These are phyloP conservation scores for Metschnikowia arizonensis DNA, from an alignment of 805 yeast species.

Conservation along the genomic window DNA sequence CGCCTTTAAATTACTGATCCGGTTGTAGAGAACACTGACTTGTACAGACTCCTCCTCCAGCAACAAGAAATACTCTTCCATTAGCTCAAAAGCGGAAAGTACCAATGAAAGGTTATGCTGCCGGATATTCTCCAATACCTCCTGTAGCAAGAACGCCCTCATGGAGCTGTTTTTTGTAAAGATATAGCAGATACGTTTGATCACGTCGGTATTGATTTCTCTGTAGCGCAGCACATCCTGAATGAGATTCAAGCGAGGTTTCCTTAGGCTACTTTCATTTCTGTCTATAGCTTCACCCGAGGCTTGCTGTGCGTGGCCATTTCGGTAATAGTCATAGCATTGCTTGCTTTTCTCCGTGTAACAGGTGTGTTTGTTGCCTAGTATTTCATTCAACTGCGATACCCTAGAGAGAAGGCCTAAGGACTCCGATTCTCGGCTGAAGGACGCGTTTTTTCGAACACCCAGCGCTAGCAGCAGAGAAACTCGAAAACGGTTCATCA, in stretches of 20 bases:
- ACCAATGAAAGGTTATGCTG: background rate
- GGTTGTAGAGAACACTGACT: background rate
- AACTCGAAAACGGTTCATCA: background rate
- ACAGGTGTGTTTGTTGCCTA: background rate
- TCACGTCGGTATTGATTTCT: background rate
- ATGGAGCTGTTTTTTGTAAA: background rate
- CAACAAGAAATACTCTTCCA: conserved; percentile 1
- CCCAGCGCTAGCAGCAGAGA: background rate
- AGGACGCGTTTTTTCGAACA: background rate
- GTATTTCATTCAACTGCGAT: conserved; percentile 3
- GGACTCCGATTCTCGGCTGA: background rate
- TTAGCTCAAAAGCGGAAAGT: background rate
- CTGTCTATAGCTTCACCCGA: too few species aligned
- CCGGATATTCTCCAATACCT: conserved; percentile 1
- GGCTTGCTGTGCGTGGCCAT: background rate
- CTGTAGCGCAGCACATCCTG: conserved; percentile 1
- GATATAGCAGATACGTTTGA: conserved; percentile 1
- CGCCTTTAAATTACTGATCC: background rate
- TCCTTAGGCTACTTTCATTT: background rate
- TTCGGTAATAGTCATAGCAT: background rate
- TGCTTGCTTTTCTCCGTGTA: conserved; percentile 3
- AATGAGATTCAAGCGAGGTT: background rate
- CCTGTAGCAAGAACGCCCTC: conserved; percentile 5
- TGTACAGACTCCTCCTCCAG: background rate
- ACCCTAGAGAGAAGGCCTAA: background rate